Percentiles rank a stretch among this genome's conserved stretches.
Evolutionary conservation across 108 stramenopile species (phyloP).

Genomic region (Nitzschia sp.): DNA sequence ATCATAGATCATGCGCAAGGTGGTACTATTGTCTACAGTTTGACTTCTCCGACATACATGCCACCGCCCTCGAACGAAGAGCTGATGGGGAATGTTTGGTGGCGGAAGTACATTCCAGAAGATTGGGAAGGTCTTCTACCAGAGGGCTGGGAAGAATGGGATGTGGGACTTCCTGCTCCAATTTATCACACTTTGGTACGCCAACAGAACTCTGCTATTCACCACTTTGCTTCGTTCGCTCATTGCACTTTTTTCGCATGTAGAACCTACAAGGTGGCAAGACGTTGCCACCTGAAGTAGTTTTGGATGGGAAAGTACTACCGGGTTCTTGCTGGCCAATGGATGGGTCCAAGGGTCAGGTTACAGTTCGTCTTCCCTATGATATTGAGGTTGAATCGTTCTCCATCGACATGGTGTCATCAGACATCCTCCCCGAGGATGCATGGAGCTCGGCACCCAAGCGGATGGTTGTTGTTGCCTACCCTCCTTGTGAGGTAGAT

Average conservation of each 20-base stretch:
- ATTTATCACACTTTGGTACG: constrained; percentile 54
- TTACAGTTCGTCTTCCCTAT: constrained; percentile 52
- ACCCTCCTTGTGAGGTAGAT: constrained; percentile 51
- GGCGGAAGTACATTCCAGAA: constrained; percentile 63
- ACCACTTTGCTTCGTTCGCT: neutral
- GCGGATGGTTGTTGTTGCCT: constrained; percentile 55
- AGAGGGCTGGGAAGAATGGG: constrained; percentile 48
- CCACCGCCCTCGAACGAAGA: constrained; percentile 11
- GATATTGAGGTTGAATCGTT: constrained; percentile 58
- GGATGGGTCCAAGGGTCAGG: constrained; percentile 45
- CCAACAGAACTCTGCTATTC: neutral
- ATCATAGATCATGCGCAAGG: constrained; percentile 33
- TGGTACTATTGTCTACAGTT: constrained; percentile 28
- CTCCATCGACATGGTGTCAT: constrained; percentile 60
- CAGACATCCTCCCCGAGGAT: constrained; percentile 23
- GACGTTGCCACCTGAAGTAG: constrained; percentile 43
- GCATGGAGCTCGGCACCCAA: constrained; percentile 58
- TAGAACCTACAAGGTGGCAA: constrained; percentile 24
- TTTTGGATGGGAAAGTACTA: constrained; percentile 36
- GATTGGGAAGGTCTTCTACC: constrained; percentile 70
- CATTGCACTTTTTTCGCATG: constrained; percentile 5
- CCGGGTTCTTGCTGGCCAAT: constrained; percentile 69
- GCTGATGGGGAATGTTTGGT: constrained; percentile 32
- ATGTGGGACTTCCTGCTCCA: constrained; percentile 46
- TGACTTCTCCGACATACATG: constrained; percentile 35